Base-by-base conservation (phyloP, 768 basidiomycete species). In the Aureoboletus auriporus region DNA sequence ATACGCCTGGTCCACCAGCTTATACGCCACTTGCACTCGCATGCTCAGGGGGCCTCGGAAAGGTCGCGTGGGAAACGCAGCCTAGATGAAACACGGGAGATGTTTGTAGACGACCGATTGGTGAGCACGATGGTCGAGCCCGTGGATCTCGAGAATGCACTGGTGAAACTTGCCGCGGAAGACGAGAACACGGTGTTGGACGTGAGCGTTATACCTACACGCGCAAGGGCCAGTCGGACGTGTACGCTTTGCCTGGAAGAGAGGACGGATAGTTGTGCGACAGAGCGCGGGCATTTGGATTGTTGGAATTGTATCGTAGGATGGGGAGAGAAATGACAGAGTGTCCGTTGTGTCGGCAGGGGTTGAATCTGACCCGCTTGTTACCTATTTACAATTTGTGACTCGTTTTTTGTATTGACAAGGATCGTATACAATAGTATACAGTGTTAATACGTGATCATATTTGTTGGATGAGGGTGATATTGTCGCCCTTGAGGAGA, bases 401-500 rank as follows among this genome's bases (percentile, higher is more conserved):
- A 75, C 56, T 49, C 44, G 4, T 43, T 47, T 36, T 23, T 42
- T 37, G 34, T 30, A 52, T 48, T 48, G 44, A 37, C 43, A 5
- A 35, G 11, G 27, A 47, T 43, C 45, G 28, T 27, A 20, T 27
- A 41, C 20, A 30, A 36, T 55, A 66, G 56, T 54, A 42, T 66
- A 65, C 62, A 62, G 13, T 23, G n/a, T 23, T 23, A 23, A 23
- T 2, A 23, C 20, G 20, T 38, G 28, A 39, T 68, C 54, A 72
- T 62, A 62, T 55, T 70, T 85, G 88, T 64, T 95, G 92, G 65
- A 97, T 95, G 46, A 94, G 80, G n/a, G 95, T 97, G 63, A 98
- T 97, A 66, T 94, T 96, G 66, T 98, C 95, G 50, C 95, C 95
- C 71, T 98, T 98, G 55, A 98, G 76, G 57, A 98, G 75, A 67